phyloP scores from a whole-genome alignment of 2,329 filamentous ascomycete genomes.

The Penicillium rolfsii region DNA sequence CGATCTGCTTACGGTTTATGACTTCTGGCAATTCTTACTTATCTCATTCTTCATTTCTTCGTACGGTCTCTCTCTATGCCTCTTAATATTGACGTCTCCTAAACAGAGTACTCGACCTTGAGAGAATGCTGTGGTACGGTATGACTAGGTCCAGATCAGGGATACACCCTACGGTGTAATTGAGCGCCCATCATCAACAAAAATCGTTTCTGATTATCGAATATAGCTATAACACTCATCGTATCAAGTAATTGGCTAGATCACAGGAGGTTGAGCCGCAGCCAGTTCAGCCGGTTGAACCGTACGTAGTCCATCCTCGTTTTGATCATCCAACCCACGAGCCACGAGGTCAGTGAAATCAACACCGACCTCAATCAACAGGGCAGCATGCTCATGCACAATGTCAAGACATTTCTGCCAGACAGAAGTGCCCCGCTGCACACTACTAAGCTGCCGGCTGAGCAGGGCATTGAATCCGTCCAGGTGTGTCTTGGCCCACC shows the following conservation, averaged over 20 bases:
- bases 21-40: no score
- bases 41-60: no score
- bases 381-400: slow-evolving; percentile 76
- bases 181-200: background rate
- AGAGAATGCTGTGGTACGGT: no score
- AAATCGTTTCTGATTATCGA: background rate
- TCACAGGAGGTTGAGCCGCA: background rate
- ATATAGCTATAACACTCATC: background rate
- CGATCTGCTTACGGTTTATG: no score
- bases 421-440: slow-evolving; percentile 72
- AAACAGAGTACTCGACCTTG: no score
- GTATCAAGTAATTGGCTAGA: background rate
- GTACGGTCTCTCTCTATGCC: no score
- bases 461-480: slow-evolving; percentile 87
- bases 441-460: slow-evolving; percentile 81
- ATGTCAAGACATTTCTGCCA: slow-evolving; percentile 84
- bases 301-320: slow-evolving; percentile 27
- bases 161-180: no score
- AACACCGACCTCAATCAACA: slow-evolving; percentile 82
- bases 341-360: slow-evolving; percentile 86
- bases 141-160: no score
- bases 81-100: no score
- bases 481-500: slow-evolving; percentile 96
- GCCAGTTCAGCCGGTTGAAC: slow-evolving; percentile 22
- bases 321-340: slow-evolving; percentile 47